Evolutionary conservation across 108 stramenopile species (phyloP), one percentile per base, ranked within the genome.

Genomic region (Skeletonema potamos): DNA sequence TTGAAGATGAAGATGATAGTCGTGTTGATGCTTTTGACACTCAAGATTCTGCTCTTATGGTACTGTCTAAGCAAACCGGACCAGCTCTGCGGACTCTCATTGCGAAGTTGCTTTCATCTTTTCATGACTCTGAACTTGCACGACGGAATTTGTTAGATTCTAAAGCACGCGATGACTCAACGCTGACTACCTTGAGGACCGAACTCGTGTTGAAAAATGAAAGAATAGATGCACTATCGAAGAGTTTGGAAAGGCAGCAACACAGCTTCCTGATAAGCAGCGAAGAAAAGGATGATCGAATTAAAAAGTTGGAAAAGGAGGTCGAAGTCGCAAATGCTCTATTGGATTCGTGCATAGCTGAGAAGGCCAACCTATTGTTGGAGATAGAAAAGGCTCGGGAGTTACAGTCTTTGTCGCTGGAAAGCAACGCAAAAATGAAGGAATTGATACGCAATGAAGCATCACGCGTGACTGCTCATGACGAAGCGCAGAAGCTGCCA

Each of bases 61-160:
- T 91, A 20, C 18, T 92, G 27, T 79, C 66, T 6, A 76, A 77
- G 58, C 66, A 90, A 32, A 70, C 67, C 5, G 64, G 72, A 18
- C 74, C 82, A 7, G 77, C 84, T 32, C 60, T 90, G 10, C 66
- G 89, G 44, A 87, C 84, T 43, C 62, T 90, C 20, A 56, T 95
- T 22, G 63, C 81, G 60, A 82, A 84, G 30, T 54, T 86, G 13
- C 68, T 92, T 28, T 81, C 86, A 17, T 83, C 72, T 39, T 64
- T 69, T 48, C 81, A 83, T 48, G 39, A 76, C 17, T 73, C 86
- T 32, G 86, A 66, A 66, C 68, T 70, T 30, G 66, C 72, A 18
- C 67, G 79, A 15, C 74, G 75, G 27, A 55, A 13, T 11, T 22
- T 51, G 27, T 34, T 58, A 22, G 54, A 55, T 36, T 36, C 33